phyloP scores from a whole-genome alignment of 2,329 filamentous ascomycete species.

The Nemania sp. region DNA sequence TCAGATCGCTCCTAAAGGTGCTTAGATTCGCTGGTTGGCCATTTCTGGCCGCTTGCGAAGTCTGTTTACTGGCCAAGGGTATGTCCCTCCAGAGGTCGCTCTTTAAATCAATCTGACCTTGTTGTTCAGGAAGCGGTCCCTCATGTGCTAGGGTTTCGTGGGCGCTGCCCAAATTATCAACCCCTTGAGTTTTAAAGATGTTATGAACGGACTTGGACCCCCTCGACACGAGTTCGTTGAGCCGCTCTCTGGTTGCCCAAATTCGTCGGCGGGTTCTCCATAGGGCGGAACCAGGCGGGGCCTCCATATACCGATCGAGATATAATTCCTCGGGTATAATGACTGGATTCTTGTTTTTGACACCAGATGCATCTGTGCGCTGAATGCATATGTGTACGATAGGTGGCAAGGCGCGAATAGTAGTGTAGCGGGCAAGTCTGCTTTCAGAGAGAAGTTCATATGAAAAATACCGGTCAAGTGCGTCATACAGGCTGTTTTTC shows the following conservation, averaged over 20 bases:
- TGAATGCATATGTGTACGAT: slow-evolving; percentile 90
- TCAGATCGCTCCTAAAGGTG: slow-evolving; percentile 21
- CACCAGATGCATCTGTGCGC: slow-evolving; percentile 72
- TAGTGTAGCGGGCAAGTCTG: slow-evolving; percentile 65
- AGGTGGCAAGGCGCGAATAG: slow-evolving; percentile 76
- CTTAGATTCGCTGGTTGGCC: slow-evolving; percentile 6
- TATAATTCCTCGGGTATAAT: slow-evolving; percentile 80
- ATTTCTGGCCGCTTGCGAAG: slow-evolving; percentile 1
- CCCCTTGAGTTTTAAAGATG: slow-evolving; percentile 1
- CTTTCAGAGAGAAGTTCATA: slow-evolving; percentile 72
- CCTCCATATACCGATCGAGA: slow-evolving; percentile 85
- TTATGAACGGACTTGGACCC: not conserved
- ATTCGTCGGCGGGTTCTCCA: slow-evolving; percentile 67
- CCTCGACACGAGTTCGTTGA: slow-evolving; percentile 47
- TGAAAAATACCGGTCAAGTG: slow-evolving; percentile 84
- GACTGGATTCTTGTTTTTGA: slow-evolving; percentile 78
- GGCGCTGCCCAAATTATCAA: slow-evolving; percentile 1
- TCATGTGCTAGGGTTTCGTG: not conserved
- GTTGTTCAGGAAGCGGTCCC: not conserved
- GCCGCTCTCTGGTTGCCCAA: slow-evolving; percentile 73
- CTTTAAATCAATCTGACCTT: slow-evolving; percentile 14
- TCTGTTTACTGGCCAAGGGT: slow-evolving; percentile 22
- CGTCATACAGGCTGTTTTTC: slow-evolving; percentile 71
- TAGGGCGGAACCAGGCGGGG: slow-evolving; percentile 60
- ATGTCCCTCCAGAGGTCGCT: slow-evolving; percentile 23